A percentile compares a stretch with the other conserved stretches of the same genome.
Conservation (phyloP, 352 stramenopile species). For the Globisporangium barbulae region DNA sequence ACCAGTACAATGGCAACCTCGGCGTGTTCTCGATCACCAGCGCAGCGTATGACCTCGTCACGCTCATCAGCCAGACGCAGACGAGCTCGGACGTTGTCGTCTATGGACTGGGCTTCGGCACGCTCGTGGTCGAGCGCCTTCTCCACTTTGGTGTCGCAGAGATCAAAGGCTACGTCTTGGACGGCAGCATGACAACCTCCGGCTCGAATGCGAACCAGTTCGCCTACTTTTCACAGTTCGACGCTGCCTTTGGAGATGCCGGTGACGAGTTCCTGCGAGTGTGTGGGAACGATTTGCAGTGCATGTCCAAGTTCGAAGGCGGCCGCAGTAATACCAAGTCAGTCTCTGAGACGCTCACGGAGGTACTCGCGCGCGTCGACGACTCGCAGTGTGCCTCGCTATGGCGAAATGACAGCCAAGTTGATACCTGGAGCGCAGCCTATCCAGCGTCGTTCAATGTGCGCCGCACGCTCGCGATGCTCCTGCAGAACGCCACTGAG, state of each 20-base stretch:
- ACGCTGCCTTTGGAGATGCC: conserved; percentile 37
- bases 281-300: conserved; percentile 41
- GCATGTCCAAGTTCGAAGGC: conserved; percentile 25
- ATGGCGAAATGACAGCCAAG: not conserved
- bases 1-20: conserved; percentile 9
- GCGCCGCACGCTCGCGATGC: conserved; percentile 25
- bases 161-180: conserved; percentile 57
- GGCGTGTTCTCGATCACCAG: conserved; percentile 64
- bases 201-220: conserved; percentile 11
- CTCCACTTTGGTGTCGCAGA: conserved; percentile 44
- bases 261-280: conserved; percentile 36
- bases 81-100: conserved; percentile 37
- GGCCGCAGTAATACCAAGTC: conserved; percentile 10
- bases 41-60: conserved; percentile 49
- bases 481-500: conserved; percentile 40
- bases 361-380: conserved; percentile 31
- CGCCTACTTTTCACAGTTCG: conserved; percentile 22
- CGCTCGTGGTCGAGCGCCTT: conserved; percentile 49
- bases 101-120: conserved; percentile 66
- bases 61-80: conserved; percentile 46
- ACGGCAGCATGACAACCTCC: conserved; percentile 37
- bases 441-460: not conserved
- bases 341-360: conserved; percentile 30
- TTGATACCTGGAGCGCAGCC: not conserved
- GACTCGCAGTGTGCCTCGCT: conserved; percentile 3